Evolutionary conservation across 176 grass and related monocot species (phyloP), one percentile per base, ranked within the genome.

Genomic region (Coix lacrymajobi): DNA sequence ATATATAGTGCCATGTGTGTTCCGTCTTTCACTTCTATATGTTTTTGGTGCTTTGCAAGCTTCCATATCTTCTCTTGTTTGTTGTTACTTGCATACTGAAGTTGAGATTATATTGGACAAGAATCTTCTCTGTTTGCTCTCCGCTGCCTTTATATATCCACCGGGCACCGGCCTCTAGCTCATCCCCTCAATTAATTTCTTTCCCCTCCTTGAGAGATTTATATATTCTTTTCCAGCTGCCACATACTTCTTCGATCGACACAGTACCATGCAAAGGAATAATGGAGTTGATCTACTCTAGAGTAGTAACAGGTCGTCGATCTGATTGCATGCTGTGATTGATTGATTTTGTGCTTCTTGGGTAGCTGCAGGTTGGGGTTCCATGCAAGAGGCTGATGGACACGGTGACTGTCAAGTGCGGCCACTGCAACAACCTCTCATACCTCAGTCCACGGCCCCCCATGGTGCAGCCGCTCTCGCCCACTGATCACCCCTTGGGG

Each of bases 351-450:
- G 36, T 81, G 74, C 49, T 41, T 88, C 78, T 82, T 81, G 77
- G 85, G 85, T 88, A 89, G 90, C 79, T 98, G 84, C 87, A 98
- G 95, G 95, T 98, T 77, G 92, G 92, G 61, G 90, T 95, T 44
- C 92, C 92, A 92, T 88, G 84, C 86, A 98, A 98, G 88, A 86
- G 93, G 75, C 86, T 95, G 63, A 98, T 91, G 92, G 90, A 95
- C 70, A 91, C 90, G 26, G 92, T 93, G 41, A 91, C 92, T 56
- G 95, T 98, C 32, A 95, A 95, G 65, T 98, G 95, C 66, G 95
- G 95, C 32, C 90, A 95, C 77, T 98, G 95, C 90, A 93, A 98
- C 81, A 92, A 88, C 65, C 90, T 95, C 71, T 98, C 90, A 56
- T 97, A 83, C 79, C 88, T 89, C 62, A 91, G 90, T 82, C 90